Evolutionary conservation across 164 flowering plant genomes (phyloP), one percentile per base, ranked within the genome.

Genomic region (Taxillus chinensis): DNA sequence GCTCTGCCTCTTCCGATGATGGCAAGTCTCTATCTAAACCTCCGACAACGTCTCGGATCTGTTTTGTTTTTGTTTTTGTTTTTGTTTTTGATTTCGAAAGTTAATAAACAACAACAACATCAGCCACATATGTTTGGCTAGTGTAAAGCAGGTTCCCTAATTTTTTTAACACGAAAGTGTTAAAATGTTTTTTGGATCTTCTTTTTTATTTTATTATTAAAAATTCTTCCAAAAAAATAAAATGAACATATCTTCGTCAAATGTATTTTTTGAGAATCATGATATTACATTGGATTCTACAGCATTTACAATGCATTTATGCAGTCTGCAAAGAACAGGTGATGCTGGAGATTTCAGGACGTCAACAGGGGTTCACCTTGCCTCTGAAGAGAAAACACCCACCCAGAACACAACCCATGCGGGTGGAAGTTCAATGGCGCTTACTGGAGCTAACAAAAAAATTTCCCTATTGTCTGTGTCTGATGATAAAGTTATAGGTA

Each of bases 211-310:
- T 27, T 27, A 27, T 27, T 27, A 27, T 27, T 27, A 27, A 27
- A 27, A 27, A 27, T 2, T 27, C 27, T 27, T 27, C 27, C 27
- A 27, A 27, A n/a, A n/a, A 27, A 27, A 27, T 27, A 27, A 27
- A 27, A 27, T 27, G 27, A 27, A 27, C 27, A n/a, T 27, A 27
- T 27, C 2, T 27, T 27, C 27, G 27, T 27, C 27, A 27, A 27
- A 27, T 27, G 27, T 27, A 27, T 27, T 27, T 27, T 27, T 27
- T 27, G 84, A 80, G 39, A 73, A 80, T 63, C 84, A 78, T 70
- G 98, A 92, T 51, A 54, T 82, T 37, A 88, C 98, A 7, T 73
- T 93, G 87, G 98, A 93, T 71, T 90, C 98, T 7, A 86, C 96
- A 9, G 86, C 95, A 43, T 90, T 93, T 66, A 85, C 97, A 2